phyloP scores from a whole-genome alignment of 139 green algal species.

The Limnomonas spitsbergensis region DNA sequence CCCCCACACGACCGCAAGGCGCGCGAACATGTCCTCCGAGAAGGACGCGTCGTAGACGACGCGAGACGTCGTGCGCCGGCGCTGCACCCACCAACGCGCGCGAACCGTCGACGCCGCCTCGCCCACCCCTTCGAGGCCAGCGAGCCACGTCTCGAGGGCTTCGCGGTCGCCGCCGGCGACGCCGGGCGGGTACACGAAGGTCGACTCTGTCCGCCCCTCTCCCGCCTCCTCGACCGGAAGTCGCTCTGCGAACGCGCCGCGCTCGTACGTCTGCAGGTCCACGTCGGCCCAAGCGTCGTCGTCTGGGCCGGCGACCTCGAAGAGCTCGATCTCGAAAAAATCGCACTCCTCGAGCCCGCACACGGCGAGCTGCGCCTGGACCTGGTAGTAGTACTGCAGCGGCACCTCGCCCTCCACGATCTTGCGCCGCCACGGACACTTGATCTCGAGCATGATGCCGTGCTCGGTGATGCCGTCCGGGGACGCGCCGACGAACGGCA shows the following conservation, averaged over 20 bases:
- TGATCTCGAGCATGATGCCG: slow-evolving; percentile 38
- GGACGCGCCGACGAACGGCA: slow-evolving; percentile 7
- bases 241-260: neutral
- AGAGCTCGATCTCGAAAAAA: slow-evolving; percentile 20
- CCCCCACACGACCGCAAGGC: neutral
- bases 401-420: slow-evolving; percentile 14
- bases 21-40: neutral
- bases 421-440: slow-evolving; percentile 22
- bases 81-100: no score
- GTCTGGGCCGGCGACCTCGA: neutral
- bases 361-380: slow-evolving; percentile 27
- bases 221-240: neutral
- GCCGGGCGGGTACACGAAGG: neutral
- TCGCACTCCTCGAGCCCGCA: slow-evolving; percentile 28
- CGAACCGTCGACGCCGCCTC: neutral
- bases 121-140: neutral
- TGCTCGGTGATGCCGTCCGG: slow-evolving; percentile 30
- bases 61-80: neutral
- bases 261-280: neutral
- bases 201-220: neutral
- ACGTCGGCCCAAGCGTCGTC: neutral
- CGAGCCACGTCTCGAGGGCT: neutral
- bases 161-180: neutral
- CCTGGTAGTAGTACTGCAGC: slow-evolving; percentile 25
- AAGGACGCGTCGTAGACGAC: slow-evolving; percentile 6